Conservation (phyloP, 2,329 filamentous ascomycete species). For the Hypoxylon rubiginosum region DNA sequence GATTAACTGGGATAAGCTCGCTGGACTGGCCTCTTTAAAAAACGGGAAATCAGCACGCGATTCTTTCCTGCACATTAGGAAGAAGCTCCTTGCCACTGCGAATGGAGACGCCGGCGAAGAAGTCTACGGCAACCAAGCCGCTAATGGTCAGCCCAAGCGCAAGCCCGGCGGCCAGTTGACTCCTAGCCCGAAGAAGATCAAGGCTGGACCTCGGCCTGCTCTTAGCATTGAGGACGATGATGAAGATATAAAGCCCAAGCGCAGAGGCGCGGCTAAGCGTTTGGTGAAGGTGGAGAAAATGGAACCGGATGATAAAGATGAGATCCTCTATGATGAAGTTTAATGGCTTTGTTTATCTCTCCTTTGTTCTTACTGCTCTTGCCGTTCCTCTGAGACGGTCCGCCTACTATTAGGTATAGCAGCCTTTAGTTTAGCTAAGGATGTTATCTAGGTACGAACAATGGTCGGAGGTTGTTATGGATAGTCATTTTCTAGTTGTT, state of each 20-base stretch:
- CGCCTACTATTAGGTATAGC: too few species aligned
- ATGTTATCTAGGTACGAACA: background rate
- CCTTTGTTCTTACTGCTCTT: background rate
- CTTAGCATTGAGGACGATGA: background rate
- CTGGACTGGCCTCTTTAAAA: conserved; percentile 35
- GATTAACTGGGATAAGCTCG: conserved; percentile 40
- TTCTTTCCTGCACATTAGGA: conserved; percentile 35
- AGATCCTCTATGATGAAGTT: background rate
- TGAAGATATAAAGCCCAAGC: conserved; percentile 6
- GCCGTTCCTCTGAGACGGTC: background rate
- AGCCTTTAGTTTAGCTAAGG: background rate
- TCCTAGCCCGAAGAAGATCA: conserved; percentile 27
- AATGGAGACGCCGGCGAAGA: conserved; percentile 3
- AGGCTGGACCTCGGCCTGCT: background rate
- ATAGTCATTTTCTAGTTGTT: background rate
- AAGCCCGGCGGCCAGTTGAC: background rate
- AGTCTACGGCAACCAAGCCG: background rate
- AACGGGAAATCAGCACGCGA: conserved; percentile 25
- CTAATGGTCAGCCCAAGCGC: background rate
- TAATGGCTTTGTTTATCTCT: background rate
- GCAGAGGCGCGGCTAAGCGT: background rate
- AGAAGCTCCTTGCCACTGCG: conserved; percentile 33
- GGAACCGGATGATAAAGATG: conserved; percentile 1
- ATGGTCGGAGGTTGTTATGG: background rate
- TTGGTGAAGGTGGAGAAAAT: conserved; percentile 2